phyloP scores from a whole-genome alignment of 176 grass and related monocot species.

The Melocanna baccifera region DNA sequence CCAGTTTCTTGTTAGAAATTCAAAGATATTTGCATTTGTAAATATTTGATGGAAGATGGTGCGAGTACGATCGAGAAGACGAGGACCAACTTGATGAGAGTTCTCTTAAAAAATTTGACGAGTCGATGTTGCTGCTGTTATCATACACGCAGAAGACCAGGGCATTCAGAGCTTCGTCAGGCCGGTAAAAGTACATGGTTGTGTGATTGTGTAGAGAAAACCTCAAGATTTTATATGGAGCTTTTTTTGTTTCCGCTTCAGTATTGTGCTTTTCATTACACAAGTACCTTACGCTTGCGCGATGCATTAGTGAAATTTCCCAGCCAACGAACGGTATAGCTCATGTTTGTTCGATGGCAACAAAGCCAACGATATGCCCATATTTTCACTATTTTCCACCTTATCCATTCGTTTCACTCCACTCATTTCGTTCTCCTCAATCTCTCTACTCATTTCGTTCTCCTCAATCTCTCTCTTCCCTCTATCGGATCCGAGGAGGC shows the following conservation, averaged over 20 bases:
- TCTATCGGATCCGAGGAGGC: too few species aligned
- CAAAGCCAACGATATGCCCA: too few species aligned
- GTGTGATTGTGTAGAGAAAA: not conserved
- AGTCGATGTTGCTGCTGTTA: not conserved
- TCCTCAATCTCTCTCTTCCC: too few species aligned
- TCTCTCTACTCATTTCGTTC: too few species aligned
- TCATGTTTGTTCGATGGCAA: too few species aligned
- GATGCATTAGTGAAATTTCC: too few species aligned
- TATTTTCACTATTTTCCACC: too few species aligned
- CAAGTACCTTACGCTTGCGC: too few species aligned
- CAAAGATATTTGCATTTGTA: constrained; percentile 26
- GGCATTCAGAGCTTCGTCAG: not conserved
- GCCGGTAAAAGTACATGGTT: not conserved
- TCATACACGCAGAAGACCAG: not conserved
- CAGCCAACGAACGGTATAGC: too few species aligned
- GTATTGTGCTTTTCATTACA: not conserved
- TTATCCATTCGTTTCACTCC: too few species aligned
- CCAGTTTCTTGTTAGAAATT: not conserved
- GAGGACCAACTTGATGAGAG: not conserved
- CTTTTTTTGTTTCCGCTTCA: not conserved
- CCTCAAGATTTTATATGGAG: not conserved
- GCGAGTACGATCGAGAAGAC: not conserved
- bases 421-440: too few species aligned
- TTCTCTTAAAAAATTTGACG: not conserved
- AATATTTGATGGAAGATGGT: constrained; percentile 22